phyloP scores from a whole-genome alignment of 495 filamentous ascomycete genomes.

The Penicillium soppii region DNA sequence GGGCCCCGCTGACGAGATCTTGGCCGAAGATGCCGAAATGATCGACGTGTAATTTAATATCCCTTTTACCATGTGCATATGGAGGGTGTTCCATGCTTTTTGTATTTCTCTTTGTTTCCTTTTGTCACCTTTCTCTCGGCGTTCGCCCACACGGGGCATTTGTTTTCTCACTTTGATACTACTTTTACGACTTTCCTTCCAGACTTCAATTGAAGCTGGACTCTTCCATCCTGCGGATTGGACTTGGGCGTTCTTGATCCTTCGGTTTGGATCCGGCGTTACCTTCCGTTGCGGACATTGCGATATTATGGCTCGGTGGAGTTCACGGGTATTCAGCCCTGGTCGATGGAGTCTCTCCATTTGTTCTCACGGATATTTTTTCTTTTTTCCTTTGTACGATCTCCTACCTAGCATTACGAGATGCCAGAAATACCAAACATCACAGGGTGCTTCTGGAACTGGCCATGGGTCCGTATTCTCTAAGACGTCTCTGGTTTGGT shows the following conservation, averaged over 20 bases:
- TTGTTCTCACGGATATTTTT: slow-evolving; percentile 25
- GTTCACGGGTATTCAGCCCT: slow-evolving; percentile 20
- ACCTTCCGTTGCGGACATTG: slow-evolving; percentile 2
- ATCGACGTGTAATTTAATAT: slow-evolving; percentile 60
- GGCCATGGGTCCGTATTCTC: slow-evolving; percentile 17
- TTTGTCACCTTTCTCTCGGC: slow-evolving; percentile 33
- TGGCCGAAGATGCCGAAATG: slow-evolving; percentile 72
- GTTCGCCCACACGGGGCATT: slow-evolving; percentile 25
- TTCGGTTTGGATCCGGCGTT: background rate
- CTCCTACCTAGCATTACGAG: slow-evolving; percentile 26
- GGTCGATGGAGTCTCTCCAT: slow-evolving; percentile 22
- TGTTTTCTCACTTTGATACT: slow-evolving; percentile 18
- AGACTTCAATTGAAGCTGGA: slow-evolving; percentile 25
- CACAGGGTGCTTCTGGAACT: slow-evolving; percentile 15
- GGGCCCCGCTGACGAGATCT: slow-evolving; percentile 76
- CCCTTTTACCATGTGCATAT: slow-evolving; percentile 38
- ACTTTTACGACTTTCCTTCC: slow-evolving; percentile 27
- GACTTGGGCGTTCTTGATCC: slow-evolving; percentile 15
- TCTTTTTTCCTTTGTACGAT: slow-evolving; percentile 24
- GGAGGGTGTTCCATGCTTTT: slow-evolving; percentile 37
- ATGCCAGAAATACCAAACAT: slow-evolving; percentile 25
- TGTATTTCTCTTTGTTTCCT: slow-evolving; percentile 15
- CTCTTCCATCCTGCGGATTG: slow-evolving; percentile 18
- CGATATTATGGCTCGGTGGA: slow-evolving; percentile 23
- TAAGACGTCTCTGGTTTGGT: too few relatives aligned